phyloP scores from a whole-genome alignment of 225 moss, liverwort and hornwort species.

The Sphagnum tenellum region DNA sequence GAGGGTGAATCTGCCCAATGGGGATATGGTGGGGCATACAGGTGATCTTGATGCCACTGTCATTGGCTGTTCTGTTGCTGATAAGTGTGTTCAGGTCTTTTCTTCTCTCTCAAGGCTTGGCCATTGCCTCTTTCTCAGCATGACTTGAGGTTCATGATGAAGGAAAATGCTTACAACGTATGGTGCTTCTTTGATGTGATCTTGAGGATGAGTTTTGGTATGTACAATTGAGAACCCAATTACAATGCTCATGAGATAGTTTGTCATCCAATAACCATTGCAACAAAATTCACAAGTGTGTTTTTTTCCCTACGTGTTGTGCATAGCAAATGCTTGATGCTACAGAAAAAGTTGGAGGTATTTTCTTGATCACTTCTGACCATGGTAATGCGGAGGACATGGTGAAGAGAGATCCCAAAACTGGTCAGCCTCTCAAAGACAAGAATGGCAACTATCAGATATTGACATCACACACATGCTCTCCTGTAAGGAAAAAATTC shows the following conservation, averaged over 20 bases:
- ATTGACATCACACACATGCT: conserved; percentile 37
- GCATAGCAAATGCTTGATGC: conserved; percentile 31
- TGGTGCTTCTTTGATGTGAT: too few relatives aligned
- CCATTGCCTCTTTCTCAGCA: too few relatives aligned
- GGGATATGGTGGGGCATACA: conserved; percentile 48
- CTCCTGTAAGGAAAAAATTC: conserved; percentile 5
- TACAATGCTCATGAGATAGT: too few relatives aligned
- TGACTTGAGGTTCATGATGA: too few relatives aligned
- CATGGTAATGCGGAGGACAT: conserved; percentile 53
- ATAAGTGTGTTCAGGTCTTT: conserved; percentile 37
- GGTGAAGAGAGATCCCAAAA: conserved; percentile 42
- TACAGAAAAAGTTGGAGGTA: conserved; percentile 26
- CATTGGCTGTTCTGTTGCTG: conserved; percentile 24
- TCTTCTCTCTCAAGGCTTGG: background rate
- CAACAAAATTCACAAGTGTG: too few relatives aligned
- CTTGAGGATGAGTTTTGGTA: too few relatives aligned
- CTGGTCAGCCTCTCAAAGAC: conserved; percentile 18
- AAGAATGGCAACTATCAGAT: conserved; percentile 37
- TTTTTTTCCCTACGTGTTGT: too few relatives aligned
- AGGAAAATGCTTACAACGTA: too few relatives aligned
- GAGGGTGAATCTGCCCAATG: conserved; percentile 40
- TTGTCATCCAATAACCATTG: too few relatives aligned
- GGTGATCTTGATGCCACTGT: conserved; percentile 40
- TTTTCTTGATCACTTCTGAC: conserved; percentile 37
- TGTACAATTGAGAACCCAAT: too few relatives aligned